These are phyloP conservation scores for Retiboletus flavoniger DNA, from an alignment of 1,284 basidiomycete species.

Conservation along the genomic window DNA sequence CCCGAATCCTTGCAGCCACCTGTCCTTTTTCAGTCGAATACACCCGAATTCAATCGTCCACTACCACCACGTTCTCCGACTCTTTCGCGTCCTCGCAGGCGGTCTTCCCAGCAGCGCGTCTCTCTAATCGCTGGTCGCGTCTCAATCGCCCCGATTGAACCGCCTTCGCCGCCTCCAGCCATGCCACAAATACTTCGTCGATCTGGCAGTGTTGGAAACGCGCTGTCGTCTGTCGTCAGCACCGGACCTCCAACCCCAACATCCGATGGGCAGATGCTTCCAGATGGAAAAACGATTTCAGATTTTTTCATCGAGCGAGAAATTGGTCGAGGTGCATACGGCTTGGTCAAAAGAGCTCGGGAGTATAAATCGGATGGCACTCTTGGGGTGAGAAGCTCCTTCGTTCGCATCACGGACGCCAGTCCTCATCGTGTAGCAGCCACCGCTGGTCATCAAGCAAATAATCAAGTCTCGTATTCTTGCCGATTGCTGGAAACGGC, in stretches of 20 bases:
- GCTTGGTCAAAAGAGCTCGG: slow-evolving; percentile 87
- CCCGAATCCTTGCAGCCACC: slow-evolving; percentile 12
- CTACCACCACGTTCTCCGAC: slow-evolving; percentile 40
- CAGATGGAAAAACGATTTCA: slow-evolving; percentile 66
- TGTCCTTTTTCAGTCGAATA: slow-evolving; percentile 20
- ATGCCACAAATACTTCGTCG: slow-evolving; percentile 62
- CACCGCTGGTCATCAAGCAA: slow-evolving; percentile 91
- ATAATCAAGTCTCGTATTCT: slow-evolving; percentile 98
- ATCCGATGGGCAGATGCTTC: slow-evolving; percentile 46
- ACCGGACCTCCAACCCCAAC: slow-evolving; percentile 63
- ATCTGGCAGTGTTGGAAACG: slow-evolving; percentile 58
- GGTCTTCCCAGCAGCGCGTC: slow-evolving; percentile 79
- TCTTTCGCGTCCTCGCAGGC: slow-evolving; percentile 61
- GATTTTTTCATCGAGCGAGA: slow-evolving; percentile 83
- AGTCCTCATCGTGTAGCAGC: slow-evolving; percentile 39
- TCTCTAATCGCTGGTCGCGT: slow-evolving; percentile 79
- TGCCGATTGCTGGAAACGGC: slow-evolving; percentile 99
- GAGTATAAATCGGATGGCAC: slow-evolving; percentile 76
- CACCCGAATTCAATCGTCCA: slow-evolving; percentile 27
- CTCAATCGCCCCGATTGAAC: slow-evolving; percentile 68
- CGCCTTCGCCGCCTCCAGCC: slow-evolving; percentile 56
- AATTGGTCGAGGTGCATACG: slow-evolving; percentile 95
- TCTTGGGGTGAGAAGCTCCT: slow-evolving; percentile 65
- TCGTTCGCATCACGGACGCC: slow-evolving; percentile 10
- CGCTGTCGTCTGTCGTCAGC: slow-evolving; percentile 57